Evolutionary conservation across 352 stramenopile genomes (phyloP), one percentile per base, ranked within the genome.

Genomic region (Phytophthora gonapodyides): DNA sequence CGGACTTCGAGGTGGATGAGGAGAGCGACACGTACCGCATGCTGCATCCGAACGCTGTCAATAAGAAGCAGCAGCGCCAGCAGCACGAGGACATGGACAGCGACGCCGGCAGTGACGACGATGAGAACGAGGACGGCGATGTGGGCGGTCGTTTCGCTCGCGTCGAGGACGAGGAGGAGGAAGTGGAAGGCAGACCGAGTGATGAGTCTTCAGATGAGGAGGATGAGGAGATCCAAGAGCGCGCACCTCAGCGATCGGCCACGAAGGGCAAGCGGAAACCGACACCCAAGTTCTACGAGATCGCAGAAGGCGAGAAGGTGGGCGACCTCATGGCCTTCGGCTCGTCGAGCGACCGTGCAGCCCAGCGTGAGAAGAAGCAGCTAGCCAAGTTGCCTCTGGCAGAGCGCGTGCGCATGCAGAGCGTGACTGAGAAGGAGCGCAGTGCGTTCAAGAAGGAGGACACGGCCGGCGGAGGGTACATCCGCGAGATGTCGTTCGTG

Each of bases 1-100:
- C 86, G 34, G 97, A 99, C 79, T 99, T 98, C 75, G 74, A 98
- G 68, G 97, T 99, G 64, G 97, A 99, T 76, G 85, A 98, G 63
- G 84, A 98, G 38, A 96, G 91, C 57, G 92, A 98, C 31, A 92
- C 98, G 69, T 99, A 98, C 77, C 91, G 91, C 52, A 78, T 98
- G 70, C 79, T 97, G 31, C 97, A 99, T 71, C 97, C 97, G 38
- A 98, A 92, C 71, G 91, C 91, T 45, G 75, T 78, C 13, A 88
- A 87, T 40, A 73, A 69, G 11, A 84, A 80, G 41, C 80, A 84
- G 50, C 85, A 93, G 49, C 72, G 85, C 36, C 88, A 89, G 57
- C 87, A 92, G 54, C 38, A 68, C 30, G 87, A 97, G 45, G 93
- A 98, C 63, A 96, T 98, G 78, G 94, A 98, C 71, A 98, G 90